Conservation (phyloP, 768 basidiomycete genomes). For the Termitomyces sp. region DNA sequence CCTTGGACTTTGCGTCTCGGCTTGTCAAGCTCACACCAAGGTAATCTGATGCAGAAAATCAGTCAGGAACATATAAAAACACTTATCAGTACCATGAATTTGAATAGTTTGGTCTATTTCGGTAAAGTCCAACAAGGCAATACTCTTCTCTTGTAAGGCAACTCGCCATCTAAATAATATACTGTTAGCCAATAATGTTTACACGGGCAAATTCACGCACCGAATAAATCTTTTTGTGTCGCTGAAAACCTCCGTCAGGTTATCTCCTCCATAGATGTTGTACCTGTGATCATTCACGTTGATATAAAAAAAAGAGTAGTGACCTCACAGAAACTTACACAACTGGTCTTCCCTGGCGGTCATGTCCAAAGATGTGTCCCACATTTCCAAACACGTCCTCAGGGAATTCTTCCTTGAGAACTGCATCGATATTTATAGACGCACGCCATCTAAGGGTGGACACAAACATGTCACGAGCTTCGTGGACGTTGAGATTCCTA, state of each 20-base stretch:
- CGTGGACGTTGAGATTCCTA: slow-evolving; percentile 47
- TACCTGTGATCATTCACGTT: slow-evolving; percentile 37
- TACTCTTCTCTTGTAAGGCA: slow-evolving; percentile 66
- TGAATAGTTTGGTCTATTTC: slow-evolving; percentile 70
- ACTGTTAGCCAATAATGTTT: not conserved
- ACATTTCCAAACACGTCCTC: slow-evolving; percentile 58
- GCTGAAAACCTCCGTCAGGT: slow-evolving; percentile 68
- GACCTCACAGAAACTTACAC: slow-evolving; percentile 38
- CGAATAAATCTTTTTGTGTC: slow-evolving; percentile 73
- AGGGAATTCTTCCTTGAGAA: slow-evolving; percentile 56
- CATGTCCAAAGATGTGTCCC: slow-evolving; percentile 61
- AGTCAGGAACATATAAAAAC: not conserved
- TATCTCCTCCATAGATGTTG: slow-evolving; percentile 71
- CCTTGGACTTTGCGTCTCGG: slow-evolving; percentile 70
- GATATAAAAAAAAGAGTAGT: not conserved
- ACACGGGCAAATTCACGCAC: slow-evolving; percentile 27
- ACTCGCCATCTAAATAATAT: slow-evolving; percentile 64
- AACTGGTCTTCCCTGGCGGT: slow-evolving; percentile 66
- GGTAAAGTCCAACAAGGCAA: slow-evolving; percentile 62
- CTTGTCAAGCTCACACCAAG: slow-evolving; percentile 61
- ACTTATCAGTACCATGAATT: slow-evolving; percentile 48
- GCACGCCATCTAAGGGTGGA: slow-evolving; percentile 68
- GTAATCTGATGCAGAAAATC: slow-evolving; percentile 47
- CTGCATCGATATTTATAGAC: slow-evolving; percentile 56
- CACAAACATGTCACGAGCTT: slow-evolving; percentile 62